Evolutionary conservation across 2,329 filamentous ascomycete genomes (phyloP), one percentile per base, ranked within the genome.

Genomic region (Colletotrichum liriopes): DNA sequence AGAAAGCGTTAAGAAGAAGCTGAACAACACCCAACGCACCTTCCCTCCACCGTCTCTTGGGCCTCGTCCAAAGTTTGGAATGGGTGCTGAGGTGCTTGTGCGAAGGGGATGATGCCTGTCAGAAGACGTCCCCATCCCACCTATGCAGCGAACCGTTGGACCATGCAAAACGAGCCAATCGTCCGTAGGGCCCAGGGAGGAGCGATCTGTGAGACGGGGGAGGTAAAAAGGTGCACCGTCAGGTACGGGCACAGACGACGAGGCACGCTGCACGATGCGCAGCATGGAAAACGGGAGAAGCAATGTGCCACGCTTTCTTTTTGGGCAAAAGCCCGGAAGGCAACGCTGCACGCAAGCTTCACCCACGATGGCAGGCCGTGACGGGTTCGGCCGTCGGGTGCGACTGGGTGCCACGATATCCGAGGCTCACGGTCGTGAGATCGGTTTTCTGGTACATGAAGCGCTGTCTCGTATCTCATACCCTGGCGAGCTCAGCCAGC

Each of bases 381-480:
- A 41, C 35, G 35, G 47, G 49, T 47, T 54, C 49, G 26, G 32
- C 61, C 61, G 49, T 64, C 61, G 61, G 61, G 61, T 64, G 26
- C 37, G 29, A 54, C 37, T 18, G 37, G 23, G 20, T 6, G 39
- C 61, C 39, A 55, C 20, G 7, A 64, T 64, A n/a, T 43, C 61
- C 61, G 61, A 64, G 29, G 47, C 20, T 29, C 49, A 64, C 49
- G 29, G 59, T 39, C 43, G 45, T 62, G 32, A n/a, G 32, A 39
- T 14, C 45, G 3, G 12, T 7, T 29, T 8, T 51, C 32, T 3
- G 9, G 45, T 26, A 14, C 5, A 37, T 0, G 45, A 39, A 32
- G 47, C 59, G n/a, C n/a, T 26, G 12, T 51, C 32, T 26, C 39
- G 32, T 20, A 18, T 29, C 32, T 23, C 20, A 6, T 18, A 20